phyloP scores from a whole-genome alignment of 116 monocot species.

The Dioscorea cayenensis region DNA sequence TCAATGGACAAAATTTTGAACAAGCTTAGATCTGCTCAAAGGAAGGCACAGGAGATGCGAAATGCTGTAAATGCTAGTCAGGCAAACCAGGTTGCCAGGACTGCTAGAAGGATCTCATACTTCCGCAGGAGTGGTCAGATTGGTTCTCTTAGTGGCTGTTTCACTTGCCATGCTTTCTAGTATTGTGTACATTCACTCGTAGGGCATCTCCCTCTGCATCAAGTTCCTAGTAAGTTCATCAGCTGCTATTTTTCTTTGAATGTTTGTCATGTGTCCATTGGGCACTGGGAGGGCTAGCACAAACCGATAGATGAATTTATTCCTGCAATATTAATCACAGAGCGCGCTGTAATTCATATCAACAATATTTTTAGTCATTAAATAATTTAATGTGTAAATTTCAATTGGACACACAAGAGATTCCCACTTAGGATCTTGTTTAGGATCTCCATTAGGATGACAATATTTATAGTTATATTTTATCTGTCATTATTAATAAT shows the following conservation, averaged over 20 bases:
- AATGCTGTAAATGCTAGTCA: constrained; percentile 27
- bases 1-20: constrained; percentile 65
- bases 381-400: too few species aligned
- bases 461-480: too few species aligned
- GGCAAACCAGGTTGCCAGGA: constrained; percentile 21
- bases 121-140: constrained; percentile 42
- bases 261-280: too few species aligned
- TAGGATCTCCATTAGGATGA: too few species aligned
- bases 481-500: too few species aligned
- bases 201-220: not conserved
- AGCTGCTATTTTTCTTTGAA: not conserved
- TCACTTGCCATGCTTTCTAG: constrained; percentile 82
- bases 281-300: too few species aligned
- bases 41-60: constrained; percentile 70
- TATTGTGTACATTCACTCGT: not conserved
- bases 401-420: too few species aligned
- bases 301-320: too few species aligned
- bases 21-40: constrained; percentile 59
- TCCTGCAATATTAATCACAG: too few species aligned
- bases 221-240: constrained; percentile 15
- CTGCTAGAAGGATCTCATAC: constrained; percentile 24
- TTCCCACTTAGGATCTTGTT: too few species aligned
- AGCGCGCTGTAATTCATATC: too few species aligned
- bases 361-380: too few species aligned
- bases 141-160: constrained; percentile 63